A percentile compares a stretch with the other conserved stretches of the same genome.
These are phyloP conservation scores for Zygosaccharomyces bisporus DNA, from an alignment of 805 yeast species.

Conservation along the genomic window DNA sequence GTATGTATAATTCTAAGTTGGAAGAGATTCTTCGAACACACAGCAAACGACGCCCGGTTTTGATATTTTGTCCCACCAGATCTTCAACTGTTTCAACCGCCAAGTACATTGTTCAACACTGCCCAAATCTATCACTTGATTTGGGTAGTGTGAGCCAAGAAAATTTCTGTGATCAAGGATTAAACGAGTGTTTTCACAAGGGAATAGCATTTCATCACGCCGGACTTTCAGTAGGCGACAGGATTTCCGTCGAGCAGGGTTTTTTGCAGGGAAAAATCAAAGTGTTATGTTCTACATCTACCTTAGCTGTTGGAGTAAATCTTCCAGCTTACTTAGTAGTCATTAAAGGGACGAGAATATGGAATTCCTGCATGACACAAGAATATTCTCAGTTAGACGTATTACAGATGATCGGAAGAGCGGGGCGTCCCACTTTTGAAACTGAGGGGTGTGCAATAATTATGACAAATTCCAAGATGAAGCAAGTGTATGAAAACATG, in stretches of 20 bases:
- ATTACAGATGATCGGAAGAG: slow-evolving; percentile 63
- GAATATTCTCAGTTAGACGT: slow-evolving; percentile 56
- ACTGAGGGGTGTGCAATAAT: slow-evolving; percentile 46
- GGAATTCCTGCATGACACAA: slow-evolving; percentile 45
- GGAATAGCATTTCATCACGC: slow-evolving; percentile 60
- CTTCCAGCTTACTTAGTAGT: slow-evolving; percentile 58
- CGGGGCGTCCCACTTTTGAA: slow-evolving; percentile 60
- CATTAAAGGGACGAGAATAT: slow-evolving; percentile 60
- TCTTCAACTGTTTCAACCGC: slow-evolving; percentile 47
- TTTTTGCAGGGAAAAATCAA: slow-evolving; percentile 43
- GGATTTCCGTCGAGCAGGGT: slow-evolving; percentile 43
- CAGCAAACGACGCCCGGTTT: slow-evolving; percentile 42
- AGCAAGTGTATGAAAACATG: slow-evolving; percentile 40
- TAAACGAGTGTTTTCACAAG: slow-evolving; percentile 15
- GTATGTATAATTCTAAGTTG: slow-evolving; percentile 41
- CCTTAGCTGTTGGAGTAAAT: slow-evolving; percentile 59
- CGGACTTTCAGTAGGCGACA: slow-evolving; percentile 47
- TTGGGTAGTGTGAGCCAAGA: background rate
- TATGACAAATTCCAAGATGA: slow-evolving; percentile 41
- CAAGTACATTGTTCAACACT: slow-evolving; percentile 34
- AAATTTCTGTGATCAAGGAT: slow-evolving; percentile 12
- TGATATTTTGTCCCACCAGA: slow-evolving; percentile 54
- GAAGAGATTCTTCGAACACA: slow-evolving; percentile 39
- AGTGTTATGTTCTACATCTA: slow-evolving; percentile 54
- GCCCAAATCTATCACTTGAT: background rate